A percentile compares a stretch with the other conserved stretches of the same genome.
Evolutionary conservation across 257 asterid species (phyloP).

Genomic region (Plantago elongata): DNA sequence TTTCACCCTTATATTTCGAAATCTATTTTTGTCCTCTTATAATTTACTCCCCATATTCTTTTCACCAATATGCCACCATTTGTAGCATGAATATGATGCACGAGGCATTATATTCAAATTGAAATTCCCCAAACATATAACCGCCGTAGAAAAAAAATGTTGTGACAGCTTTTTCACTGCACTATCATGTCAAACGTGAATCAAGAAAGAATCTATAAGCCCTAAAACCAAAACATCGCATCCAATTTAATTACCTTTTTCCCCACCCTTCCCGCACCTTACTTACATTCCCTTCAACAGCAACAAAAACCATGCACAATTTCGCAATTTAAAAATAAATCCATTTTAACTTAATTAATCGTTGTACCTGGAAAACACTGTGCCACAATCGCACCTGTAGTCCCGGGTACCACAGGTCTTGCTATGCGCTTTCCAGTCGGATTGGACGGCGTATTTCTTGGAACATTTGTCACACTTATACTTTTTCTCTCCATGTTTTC

Average conservation of each 20-base stretch:
- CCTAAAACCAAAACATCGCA: slow-evolving; percentile 5
- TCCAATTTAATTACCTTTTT: background rate
- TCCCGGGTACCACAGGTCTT: slow-evolving; percentile 77
- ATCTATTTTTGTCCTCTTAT: too few relatives aligned
- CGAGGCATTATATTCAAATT: background rate
- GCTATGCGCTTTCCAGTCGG: slow-evolving; percentile 81
- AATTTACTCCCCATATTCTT: slow-evolving; percentile 11
- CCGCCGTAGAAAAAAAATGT: slow-evolving; percentile 12
- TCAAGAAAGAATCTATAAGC: slow-evolving; percentile 15
- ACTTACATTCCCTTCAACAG: background rate
- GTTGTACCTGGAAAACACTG: slow-evolving; percentile 64
- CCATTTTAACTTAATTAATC: background rate
- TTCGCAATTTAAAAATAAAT: background rate
- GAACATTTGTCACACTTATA: slow-evolving; percentile 74
- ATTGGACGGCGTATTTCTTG: slow-evolving; percentile 76
- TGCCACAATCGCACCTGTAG: slow-evolving; percentile 77
- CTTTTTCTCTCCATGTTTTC: slow-evolving; percentile 80
- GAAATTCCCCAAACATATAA: background rate
- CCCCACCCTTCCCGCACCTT: background rate
- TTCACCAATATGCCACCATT: background rate
- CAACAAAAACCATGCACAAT: slow-evolving; percentile 4
- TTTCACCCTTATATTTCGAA: too few relatives aligned
- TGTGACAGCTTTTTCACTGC: background rate
- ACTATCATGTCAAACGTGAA: background rate
- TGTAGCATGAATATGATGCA: background rate